Conservation (phyloP, 2,329 filamentous ascomycete species). For the Claviceps citrina region DNA sequence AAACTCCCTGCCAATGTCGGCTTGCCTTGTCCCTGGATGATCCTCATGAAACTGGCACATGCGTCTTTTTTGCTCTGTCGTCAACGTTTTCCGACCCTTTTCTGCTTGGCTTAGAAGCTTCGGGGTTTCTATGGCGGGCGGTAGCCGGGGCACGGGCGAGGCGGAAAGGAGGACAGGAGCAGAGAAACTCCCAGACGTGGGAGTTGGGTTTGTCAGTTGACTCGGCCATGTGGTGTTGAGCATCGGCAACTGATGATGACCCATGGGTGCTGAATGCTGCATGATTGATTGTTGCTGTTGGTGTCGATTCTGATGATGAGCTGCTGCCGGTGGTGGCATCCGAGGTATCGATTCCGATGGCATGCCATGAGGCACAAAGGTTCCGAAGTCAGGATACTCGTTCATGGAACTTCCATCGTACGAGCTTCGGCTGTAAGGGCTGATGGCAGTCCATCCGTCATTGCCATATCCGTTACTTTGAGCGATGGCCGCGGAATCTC, state of each 20-base stretch:
- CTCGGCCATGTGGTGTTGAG: constrained; percentile 68
- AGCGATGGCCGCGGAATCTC: constrained; percentile 16
- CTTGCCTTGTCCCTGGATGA: constrained; percentile 82
- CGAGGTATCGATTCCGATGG: constrained; percentile 34
- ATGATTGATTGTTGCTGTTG: constrained; percentile 18
- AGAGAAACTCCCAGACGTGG: constrained; percentile 37
- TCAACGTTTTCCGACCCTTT: constrained; percentile 73
- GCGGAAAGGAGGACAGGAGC: constrained; percentile 43
- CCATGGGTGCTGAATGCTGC: constrained; percentile 26
- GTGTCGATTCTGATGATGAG: background rate
- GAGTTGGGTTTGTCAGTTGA: constrained; percentile 57
- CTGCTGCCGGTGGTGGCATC: constrained; percentile 23
- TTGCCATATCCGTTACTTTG: constrained; percentile 20
- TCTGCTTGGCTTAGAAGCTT: constrained; percentile 25
- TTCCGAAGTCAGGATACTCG: constrained; percentile 44
- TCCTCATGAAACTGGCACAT: constrained; percentile 94
- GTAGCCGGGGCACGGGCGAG: constrained; percentile 36
- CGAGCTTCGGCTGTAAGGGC: constrained; percentile 47
- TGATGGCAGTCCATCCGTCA: constrained; percentile 41
- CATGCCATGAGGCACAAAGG: constrained; percentile 39
- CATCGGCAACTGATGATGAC: constrained; percentile 48
- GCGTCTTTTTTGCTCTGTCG: constrained; percentile 71
- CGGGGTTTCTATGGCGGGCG: constrained; percentile 24
- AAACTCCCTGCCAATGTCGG: constrained; percentile 89
- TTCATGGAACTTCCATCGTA: constrained; percentile 38